Evolutionary conservation across 2,329 filamentous ascomycete species (phyloP).

Genomic region (Aspergillus awamori): DNA sequence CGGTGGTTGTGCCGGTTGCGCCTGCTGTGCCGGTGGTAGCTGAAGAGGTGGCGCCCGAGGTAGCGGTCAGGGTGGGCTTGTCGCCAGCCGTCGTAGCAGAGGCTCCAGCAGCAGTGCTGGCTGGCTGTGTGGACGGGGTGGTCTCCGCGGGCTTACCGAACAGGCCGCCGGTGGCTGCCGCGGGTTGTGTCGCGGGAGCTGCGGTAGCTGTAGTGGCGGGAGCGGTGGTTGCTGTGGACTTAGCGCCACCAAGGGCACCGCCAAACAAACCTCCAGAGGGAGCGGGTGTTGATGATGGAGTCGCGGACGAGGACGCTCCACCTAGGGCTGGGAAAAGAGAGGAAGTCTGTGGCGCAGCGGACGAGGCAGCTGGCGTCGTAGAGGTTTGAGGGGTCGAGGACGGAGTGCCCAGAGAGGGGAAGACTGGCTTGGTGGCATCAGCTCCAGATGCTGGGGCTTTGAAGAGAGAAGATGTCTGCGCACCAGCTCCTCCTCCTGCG

Average conservation of each 20-base stretch:
- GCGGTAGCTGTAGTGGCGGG: constrained; percentile 3
- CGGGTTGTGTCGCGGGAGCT: constrained; percentile 29
- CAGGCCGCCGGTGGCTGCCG: constrained; percentile 23
- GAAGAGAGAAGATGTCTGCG: constrained; percentile 33
- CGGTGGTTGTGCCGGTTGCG: constrained; percentile 36
- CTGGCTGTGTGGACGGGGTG: constrained; percentile 28
- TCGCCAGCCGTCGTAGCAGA: constrained; percentile 26
- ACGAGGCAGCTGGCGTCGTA: constrained; percentile 31
- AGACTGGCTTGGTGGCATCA: constrained; percentile 31
- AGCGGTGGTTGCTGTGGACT: constrained; percentile 27
- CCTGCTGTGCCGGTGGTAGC: constrained; percentile 38
- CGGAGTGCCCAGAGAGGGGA: constrained; percentile 26
- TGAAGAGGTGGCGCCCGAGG: constrained; percentile 36
- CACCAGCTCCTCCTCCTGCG: neutral
- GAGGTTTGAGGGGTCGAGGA: constrained; percentile 26
- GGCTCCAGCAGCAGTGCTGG: constrained; percentile 20
- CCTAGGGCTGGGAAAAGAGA: constrained; percentile 34
- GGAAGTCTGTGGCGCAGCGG: constrained; percentile 36
- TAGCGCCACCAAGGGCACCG: constrained; percentile 30
- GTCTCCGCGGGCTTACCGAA: constrained; percentile 32
- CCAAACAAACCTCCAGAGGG: constrained; percentile 32
- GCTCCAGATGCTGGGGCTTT: constrained; percentile 29
- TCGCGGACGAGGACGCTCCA: constrained; percentile 33
- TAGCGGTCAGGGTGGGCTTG: constrained; percentile 29
- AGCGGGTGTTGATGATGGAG: constrained; percentile 35